These are phyloP conservation scores for Venturiaceae sp. DNA, from an alignment of 2,329 filamentous ascomycete genomes.

Conservation along the genomic window DNA sequence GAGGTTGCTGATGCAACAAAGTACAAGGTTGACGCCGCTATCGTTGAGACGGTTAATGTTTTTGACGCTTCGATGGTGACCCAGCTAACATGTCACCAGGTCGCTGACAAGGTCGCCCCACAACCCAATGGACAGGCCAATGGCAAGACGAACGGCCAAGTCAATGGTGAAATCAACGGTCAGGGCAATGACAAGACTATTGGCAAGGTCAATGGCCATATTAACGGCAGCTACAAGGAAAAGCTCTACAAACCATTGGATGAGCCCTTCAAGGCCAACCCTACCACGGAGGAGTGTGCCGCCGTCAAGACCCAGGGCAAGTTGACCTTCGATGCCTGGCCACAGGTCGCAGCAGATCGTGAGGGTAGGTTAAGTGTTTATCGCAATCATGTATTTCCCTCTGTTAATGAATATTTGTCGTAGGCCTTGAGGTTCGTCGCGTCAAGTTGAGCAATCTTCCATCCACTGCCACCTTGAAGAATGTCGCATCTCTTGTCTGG, in stretches of 20 bases:
- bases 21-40: too few relatives aligned
- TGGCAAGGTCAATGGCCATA: neutral
- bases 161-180: neutral
- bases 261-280: neutral
- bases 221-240: neutral
- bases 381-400: neutral
- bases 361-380: neutral
- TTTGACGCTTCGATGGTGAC: neutral
- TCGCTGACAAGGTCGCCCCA: neutral
- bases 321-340: slow-evolving; percentile 2
- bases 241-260: neutral
- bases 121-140: neutral
- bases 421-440: slow-evolving; percentile 2
- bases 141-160: neutral
- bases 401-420: neutral
- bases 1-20: neutral
- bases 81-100: neutral
- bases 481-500: slow-evolving; percentile 21
- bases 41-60: neutral
- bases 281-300: neutral
- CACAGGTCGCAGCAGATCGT: neutral
- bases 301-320: slow-evolving; percentile 4
- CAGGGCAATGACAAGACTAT: neutral
- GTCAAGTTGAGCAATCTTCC: slow-evolving; percentile 11
- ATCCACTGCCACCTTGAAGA: neutral